A percentile compares a stretch with the other conserved stretches of the same genome.
phyloP scores from a whole-genome alignment of 495 filamentous ascomycete genomes.

The Hyaloscypha hepaticicola region DNA sequence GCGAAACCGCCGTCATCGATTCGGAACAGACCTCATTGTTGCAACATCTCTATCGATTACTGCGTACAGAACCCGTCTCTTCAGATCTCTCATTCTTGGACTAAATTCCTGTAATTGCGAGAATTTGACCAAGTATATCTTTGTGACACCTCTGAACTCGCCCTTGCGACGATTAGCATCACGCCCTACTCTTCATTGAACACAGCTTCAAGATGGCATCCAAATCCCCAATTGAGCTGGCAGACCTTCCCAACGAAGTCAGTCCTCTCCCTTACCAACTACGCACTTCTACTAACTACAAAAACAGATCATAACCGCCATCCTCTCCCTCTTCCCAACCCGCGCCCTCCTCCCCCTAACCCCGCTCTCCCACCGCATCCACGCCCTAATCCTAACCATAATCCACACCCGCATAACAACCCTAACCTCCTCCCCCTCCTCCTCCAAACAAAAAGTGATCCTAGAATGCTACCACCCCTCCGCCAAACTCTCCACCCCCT shows the following conservation, averaged over 20 bases:
- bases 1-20: not conserved
- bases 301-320: slow-evolving; percentile 62
- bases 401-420: slow-evolving; percentile 51
- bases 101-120: not conserved
- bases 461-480: slow-evolving; percentile 77
- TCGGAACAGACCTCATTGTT: not conserved
- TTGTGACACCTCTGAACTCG: not conserved
- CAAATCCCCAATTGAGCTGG: slow-evolving; percentile 1
- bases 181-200: no score
- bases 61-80: not conserved
- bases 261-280: not conserved
- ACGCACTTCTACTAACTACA: not conserved
- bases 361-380: slow-evolving; percentile 63
- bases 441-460: slow-evolving; percentile 64
- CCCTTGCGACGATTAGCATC: not conserved
- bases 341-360: slow-evolving; percentile 58
- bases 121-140: not conserved
- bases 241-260: slow-evolving; percentile 26
- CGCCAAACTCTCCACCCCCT: slow-evolving; percentile 60
- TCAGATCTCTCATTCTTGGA: not conserved
- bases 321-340: slow-evolving; percentile 60
- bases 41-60: not conserved
- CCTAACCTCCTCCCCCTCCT: slow-evolving; percentile 53
- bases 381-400: slow-evolving; percentile 62
- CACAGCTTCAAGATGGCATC: not conserved